These are phyloP conservation scores for Oryza australiensis DNA, from an alignment of 176 grass and related monocot genomes.

Conservation along the genomic window DNA sequence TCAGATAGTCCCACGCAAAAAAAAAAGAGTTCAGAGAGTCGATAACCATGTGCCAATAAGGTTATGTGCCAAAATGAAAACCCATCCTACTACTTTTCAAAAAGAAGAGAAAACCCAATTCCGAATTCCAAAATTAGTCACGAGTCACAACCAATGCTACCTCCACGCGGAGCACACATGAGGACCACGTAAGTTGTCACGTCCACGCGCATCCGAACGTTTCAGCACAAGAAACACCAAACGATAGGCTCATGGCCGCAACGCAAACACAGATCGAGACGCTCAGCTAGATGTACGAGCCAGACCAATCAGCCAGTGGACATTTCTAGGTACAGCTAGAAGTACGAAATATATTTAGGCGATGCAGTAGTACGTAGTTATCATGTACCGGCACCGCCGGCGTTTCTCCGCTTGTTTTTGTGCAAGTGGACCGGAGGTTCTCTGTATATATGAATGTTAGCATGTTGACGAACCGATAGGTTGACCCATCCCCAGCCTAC, in stretches of 20 bases:
- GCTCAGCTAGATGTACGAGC: not conserved
- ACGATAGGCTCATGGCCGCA: not conserved
- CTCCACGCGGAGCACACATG: not conserved
- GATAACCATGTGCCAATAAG: not conserved
- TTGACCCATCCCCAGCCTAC: not conserved
- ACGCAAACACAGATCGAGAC: not conserved
- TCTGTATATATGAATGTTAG: not conserved
- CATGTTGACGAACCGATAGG: not conserved
- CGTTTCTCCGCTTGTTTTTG: not conserved
- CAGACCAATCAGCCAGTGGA: not conserved
- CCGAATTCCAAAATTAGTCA: not conserved
- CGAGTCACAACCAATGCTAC: not conserved
- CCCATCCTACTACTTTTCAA: not conserved
- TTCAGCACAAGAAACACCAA: conserved; percentile 2
- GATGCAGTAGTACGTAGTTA: not conserved
- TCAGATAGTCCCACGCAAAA: not conserved
- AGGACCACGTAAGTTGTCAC: not conserved
- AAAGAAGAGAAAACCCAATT: not conserved
- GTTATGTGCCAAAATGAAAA: not conserved
- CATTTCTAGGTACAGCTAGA: not conserved
- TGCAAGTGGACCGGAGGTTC: not conserved
- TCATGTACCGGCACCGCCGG: not conserved
- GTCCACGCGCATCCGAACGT: not conserved
- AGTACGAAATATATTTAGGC: no score
- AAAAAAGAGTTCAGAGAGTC: not conserved